Evolutionary conservation across 2,329 filamentous ascomycete genomes (phyloP).

Genomic region (Calonectria henricotiae): DNA sequence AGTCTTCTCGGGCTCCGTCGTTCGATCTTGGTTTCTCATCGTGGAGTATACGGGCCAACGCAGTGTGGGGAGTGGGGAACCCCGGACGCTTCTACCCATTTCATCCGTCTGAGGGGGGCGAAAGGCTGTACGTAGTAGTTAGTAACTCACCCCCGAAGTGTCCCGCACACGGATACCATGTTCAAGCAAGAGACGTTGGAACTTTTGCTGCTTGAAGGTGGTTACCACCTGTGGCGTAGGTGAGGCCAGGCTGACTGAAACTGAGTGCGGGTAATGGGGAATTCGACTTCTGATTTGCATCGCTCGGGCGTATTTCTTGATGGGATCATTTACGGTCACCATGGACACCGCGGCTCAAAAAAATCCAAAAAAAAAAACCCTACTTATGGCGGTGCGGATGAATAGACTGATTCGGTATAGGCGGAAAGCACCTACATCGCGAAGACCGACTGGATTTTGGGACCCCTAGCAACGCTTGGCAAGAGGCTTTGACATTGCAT

Average conservation of each 20-base stretch:
- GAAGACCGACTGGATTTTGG: conserved; percentile 9
- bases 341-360: not conserved
- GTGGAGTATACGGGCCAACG: conserved; percentile 30
- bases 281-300: conserved; percentile 1
- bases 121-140: conserved; percentile 10
- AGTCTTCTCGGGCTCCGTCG: conserved; percentile 12
- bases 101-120: conserved; percentile 20
- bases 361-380: no score
- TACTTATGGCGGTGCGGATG: conserved; percentile 3
- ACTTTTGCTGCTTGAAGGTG: conserved; percentile 25
- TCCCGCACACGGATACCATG: conserved; percentile 8
- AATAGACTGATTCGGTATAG: conserved; percentile 19
- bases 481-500: conserved; percentile 19
- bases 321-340: conserved; percentile 6
- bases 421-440: conserved; percentile 2
- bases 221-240: conserved; percentile 7
- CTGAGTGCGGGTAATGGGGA: conserved; percentile 6
- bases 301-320: conserved; percentile 3
- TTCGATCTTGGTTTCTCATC: conserved; percentile 26
- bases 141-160: conserved; percentile 6
- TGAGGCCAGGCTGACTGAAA: conserved; percentile 14
- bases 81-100: conserved; percentile 32
- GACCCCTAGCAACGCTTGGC: conserved; percentile 10
- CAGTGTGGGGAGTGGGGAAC: conserved; percentile 36
- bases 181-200: conserved; percentile 17